A percentile compares a stretch with the other conserved stretches of the same genome.
Evolutionary conservation across 306 rosid genomes (phyloP).

Genomic region (Hippophae tibetana): DNA sequence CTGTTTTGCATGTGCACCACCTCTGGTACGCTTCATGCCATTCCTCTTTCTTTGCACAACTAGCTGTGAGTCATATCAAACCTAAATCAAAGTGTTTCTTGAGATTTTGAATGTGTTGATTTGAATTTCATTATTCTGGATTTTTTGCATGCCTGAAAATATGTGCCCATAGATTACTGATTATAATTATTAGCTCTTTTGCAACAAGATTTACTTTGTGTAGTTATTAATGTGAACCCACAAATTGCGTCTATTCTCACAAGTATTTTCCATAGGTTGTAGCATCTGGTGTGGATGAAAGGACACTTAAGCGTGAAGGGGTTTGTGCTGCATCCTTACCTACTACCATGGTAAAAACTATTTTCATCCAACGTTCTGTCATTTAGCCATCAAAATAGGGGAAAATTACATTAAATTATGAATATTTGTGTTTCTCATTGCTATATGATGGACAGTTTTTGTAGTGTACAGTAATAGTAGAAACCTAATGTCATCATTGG

Average conservation of each 20-base stretch:
- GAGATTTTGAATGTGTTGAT: not conserved
- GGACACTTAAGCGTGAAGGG: slow-evolving; percentile 97
- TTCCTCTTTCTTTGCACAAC: slow-evolving; percentile 15
- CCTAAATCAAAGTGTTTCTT: not conserved
- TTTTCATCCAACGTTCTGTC: slow-evolving; percentile 5
- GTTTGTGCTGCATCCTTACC: slow-evolving; percentile 99
- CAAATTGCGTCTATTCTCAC: slow-evolving; percentile 1
- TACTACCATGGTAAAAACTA: slow-evolving; percentile 71
- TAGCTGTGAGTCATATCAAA: not conserved
- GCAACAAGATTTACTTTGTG: slow-evolving; percentile 1
- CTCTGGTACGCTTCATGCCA: slow-evolving; percentile 48
- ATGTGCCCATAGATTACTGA: not conserved
- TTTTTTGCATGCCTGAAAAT: not conserved
- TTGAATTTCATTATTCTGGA: not conserved
- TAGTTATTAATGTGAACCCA: not conserved
- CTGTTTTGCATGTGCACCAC: slow-evolving; percentile 99
- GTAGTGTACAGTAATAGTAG: not conserved
- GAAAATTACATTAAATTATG: not conserved
- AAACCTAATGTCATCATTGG: not conserved
- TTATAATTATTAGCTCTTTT: not conserved
- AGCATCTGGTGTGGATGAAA: slow-evolving; percentile 93
- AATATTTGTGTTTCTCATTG: slow-evolving; percentile 7
- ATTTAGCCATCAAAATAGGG: slow-evolving; percentile 5
- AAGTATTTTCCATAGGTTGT: slow-evolving; percentile 55
- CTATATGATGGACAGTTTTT: slow-evolving; percentile 7